Conservation (phyloP, 169 alveolate species). For the Cryptosporidium muris region DNA sequence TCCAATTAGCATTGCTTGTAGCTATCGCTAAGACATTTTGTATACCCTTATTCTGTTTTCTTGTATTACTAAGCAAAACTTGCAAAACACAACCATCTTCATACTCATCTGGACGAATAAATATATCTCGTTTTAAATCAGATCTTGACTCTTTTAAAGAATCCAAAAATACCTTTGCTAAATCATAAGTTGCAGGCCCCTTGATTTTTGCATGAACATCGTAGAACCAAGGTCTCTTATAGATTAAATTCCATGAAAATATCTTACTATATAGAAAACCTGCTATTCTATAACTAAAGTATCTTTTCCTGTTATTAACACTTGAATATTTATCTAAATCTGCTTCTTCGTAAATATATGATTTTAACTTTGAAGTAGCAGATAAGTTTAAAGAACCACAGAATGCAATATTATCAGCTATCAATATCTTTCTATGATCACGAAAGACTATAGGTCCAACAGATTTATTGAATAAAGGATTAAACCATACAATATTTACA, state of each 20-base stretch:
- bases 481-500: constrained; percentile 71
- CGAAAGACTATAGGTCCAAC: constrained; percentile 79
- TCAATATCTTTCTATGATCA: constrained; percentile 81
- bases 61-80: constrained; percentile 66
- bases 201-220: constrained; percentile 80
- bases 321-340: constrained; percentile 58
- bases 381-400: constrained; percentile 86
- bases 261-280: neutral
- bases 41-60: constrained; percentile 28
- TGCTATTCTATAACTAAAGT: constrained; percentile 47
- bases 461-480: constrained; percentile 60
- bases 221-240: constrained; percentile 73
- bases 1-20: constrained; percentile 74
- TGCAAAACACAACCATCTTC: constrained; percentile 55
- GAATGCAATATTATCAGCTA: constrained; percentile 80
- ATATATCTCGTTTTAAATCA: constrained; percentile 1
- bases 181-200: constrained; percentile 72
- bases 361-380: constrained; percentile 61
- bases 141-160: constrained; percentile 48
- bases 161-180: constrained; percentile 57
- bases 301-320: constrained; percentile 13
- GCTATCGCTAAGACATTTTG: constrained; percentile 63
- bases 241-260: constrained; percentile 71
- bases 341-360: constrained; percentile 9
- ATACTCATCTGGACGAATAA: constrained; percentile 75